These are phyloP conservation scores for Zizania latifolia DNA, from an alignment of 176 grass and related monocot genomes.

Conservation along the genomic window DNA sequence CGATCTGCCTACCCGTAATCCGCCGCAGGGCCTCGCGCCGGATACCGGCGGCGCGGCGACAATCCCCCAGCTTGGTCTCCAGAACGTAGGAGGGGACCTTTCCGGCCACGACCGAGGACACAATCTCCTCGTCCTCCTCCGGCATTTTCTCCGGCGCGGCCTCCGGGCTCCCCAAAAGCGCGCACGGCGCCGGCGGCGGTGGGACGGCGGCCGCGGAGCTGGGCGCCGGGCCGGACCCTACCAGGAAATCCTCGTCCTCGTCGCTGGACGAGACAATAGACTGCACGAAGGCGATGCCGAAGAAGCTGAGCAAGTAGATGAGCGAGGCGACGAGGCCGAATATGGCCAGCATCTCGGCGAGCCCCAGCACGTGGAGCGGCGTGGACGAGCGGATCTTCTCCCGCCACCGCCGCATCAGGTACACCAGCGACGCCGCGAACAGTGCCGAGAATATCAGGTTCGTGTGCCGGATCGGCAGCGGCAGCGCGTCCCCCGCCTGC, in stretches of 20 bases:
- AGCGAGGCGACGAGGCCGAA: constrained; percentile 87
- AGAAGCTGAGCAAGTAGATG: constrained; percentile 98
- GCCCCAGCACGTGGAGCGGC: constrained; percentile 66
- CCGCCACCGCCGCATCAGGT: constrained; percentile 81
- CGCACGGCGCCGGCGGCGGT: constrained; percentile 7
- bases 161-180: constrained; percentile 27
- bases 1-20: constrained; percentile 57
- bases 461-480: constrained; percentile 77
- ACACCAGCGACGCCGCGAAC: constrained; percentile 65
- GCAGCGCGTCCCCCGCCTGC: constrained; percentile 75
- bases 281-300: constrained; percentile 96
- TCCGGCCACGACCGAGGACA: constrained; percentile 54
- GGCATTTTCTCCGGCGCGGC: constrained; percentile 46
- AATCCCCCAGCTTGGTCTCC: constrained; percentile 67
- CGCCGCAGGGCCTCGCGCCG: constrained; percentile 55
- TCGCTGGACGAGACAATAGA: constrained; percentile 76
- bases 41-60: constrained; percentile 75
- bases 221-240: background rate
- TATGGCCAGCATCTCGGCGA: constrained; percentile 74
- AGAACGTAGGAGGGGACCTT: constrained; percentile 78
- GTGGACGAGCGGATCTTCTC: constrained; percentile 90
- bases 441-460: constrained; percentile 87
- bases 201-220: background rate
- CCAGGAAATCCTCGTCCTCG: constrained; percentile 79
- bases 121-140: constrained; percentile 80